Evolutionary conservation across 2,329 filamentous ascomycete genomes (phyloP).

Genomic region (Aphanoascus verrucosus): DNA sequence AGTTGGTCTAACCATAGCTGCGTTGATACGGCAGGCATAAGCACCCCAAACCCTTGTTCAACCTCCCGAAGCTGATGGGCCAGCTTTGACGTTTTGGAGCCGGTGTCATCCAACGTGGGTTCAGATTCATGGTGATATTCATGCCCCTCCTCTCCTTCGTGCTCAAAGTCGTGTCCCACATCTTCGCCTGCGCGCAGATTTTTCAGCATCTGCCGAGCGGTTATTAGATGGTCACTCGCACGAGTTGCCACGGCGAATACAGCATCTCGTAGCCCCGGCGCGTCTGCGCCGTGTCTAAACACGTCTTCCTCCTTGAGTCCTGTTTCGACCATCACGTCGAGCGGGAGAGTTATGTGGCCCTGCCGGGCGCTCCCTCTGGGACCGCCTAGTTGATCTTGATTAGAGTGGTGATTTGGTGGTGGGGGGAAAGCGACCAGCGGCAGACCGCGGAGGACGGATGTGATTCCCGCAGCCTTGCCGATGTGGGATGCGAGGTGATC

Average conservation of each 20-base stretch:
- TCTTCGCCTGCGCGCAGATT: slow-evolving; percentile 63
- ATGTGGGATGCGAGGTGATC: slow-evolving; percentile 93
- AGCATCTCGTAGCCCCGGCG: slow-evolving; percentile 72
- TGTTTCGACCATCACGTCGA: slow-evolving; percentile 78
- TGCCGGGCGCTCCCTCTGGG: slow-evolving; percentile 38
- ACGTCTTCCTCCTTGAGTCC: slow-evolving; percentile 82
- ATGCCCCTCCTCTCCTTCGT: slow-evolving; percentile 64
- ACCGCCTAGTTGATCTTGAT: slow-evolving; percentile 35
- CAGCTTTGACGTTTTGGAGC: slow-evolving; percentile 25
- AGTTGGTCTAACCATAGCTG: slow-evolving; percentile 67
- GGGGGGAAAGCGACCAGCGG: slow-evolving; percentile 75
- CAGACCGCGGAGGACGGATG: slow-evolving; percentile 73
- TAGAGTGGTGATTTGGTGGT: slow-evolving; percentile 46
- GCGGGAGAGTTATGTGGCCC: slow-evolving; percentile 64
- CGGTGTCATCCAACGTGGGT: slow-evolving; percentile 20
- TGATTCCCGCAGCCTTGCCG: slow-evolving; percentile 84
- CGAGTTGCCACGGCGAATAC: slow-evolving; percentile 86
- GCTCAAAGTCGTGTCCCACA: slow-evolving; percentile 79
- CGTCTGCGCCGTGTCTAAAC: slow-evolving; percentile 66
- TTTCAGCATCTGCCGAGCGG: slow-evolving; percentile 79
- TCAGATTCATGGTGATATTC: slow-evolving; percentile 38
- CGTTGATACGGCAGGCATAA: slow-evolving; percentile 70
- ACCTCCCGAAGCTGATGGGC: slow-evolving; percentile 39
- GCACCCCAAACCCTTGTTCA: slow-evolving; percentile 62
- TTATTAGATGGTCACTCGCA: slow-evolving; percentile 92